Base-by-base conservation (phyloP, 805 yeast species). In the Barnettozyma californica region DNA sequence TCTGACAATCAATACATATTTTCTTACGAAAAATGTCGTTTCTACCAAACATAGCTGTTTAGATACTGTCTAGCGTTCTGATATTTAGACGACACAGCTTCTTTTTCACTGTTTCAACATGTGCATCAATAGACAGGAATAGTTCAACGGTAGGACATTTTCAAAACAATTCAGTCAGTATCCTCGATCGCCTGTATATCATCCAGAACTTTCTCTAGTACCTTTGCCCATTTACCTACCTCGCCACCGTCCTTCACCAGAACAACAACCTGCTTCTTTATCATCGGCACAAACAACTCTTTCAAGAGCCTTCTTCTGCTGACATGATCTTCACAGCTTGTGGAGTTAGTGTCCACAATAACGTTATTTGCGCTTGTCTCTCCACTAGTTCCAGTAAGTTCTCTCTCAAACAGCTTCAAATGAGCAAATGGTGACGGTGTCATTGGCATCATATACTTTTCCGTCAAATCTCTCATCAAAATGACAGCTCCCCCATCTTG, bases 161-260 rank as follows among this genome's bases (percentile, higher is more conserved):
- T 14, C 11, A 13, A 21, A 16, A 9, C 11, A 8, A 35, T 23
- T 38, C 41, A 38, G 9, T 38, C 41, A 13, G 29, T 4, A 19
- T 44, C 41, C 19, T 37, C 42, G 11, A 40, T 40, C 5, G 43
- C 43, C n/a, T 25, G 34, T 39, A 53, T 14, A 11, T 49, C 52
- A 20, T 50, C 54, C 1, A 50, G 40, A 16, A 60, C 18, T 2
- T 40, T 38, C 27, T 56, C 48, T n/a, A 60, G 33, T 2, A 52
- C 40, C 21, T 67, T 69, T 8, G 78, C 74, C 13, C 62, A 75
- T 52, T 81, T 75, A 3, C 90, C 90, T 18, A 76, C 68, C 43
- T 82, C 87, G 1, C 91, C 91, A 11, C 89, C 95, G 54, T 86
- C 94, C 56, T 79, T 80, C 9, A 80, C 64, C 29, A 79, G 57